Evolutionary conservation across 805 yeast species (phyloP), one percentile per base, ranked within the genome.

Genomic region (Blastobotrys muscicola): DNA sequence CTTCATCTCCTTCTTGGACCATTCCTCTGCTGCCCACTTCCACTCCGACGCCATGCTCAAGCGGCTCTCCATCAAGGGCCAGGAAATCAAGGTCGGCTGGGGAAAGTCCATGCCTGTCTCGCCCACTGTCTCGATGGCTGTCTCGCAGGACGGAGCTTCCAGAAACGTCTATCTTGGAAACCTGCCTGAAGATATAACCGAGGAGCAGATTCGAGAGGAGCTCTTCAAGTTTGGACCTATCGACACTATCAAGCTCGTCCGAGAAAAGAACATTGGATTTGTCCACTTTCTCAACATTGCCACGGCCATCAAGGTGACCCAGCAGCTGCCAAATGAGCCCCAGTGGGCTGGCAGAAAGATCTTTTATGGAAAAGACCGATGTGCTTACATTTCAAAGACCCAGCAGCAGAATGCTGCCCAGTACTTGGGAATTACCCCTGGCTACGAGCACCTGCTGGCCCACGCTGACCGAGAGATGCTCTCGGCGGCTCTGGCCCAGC

Each of bases 401-500:
- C 97, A 92, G 64, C 95, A 87, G 65, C 96, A 89, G 59, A 87
- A 90, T 60, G 97, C 97, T 13, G 95, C 96, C 2, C 95, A 89
- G 61, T 90, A 86, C 59, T 67, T 90, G 44, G 96, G 97, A 1
- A 70, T 87, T 48, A 85, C 92, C 36, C 94, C 95, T 13, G 92
- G 94, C 26, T 76, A 81, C 73, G 94, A 84, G 56, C 85, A 82
- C 56, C 68, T 83, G 45, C 77, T 82, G 23, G 81, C 85, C 45
- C 79, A 78, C 44, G 82, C 84, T 7, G 78, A 75, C 52, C 59
- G 76, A 33, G 76, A 71, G 41, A 62, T 74, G 47, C 68, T 74
- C 36, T 52, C 60, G 8, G 50, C 48, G 11, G 66, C 68, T 1
- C 70, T 89, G 44, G 84, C 90, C 33, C 94, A 86, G 63, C 97